phyloP scores from a whole-genome alignment of 1,284 basidiomycete genomes.

The Cerioporus squamosus region DNA sequence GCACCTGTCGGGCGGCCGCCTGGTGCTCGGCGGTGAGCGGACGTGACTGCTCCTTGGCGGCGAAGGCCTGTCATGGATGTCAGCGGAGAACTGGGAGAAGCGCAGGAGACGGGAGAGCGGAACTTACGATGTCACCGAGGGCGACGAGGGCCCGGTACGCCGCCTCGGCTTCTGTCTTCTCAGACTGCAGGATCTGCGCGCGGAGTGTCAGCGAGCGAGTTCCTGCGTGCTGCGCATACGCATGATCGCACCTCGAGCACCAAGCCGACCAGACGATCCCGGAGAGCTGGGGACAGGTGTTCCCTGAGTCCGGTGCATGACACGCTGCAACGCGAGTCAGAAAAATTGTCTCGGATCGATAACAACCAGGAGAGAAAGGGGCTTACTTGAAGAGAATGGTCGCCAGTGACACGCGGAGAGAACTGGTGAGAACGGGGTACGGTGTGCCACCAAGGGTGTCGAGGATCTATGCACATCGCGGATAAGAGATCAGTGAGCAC shows the following conservation, averaged over 20 bases:
- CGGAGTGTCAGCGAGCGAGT: slow-evolving; percentile 8
- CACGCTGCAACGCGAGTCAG: slow-evolving; percentile 45
- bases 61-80: slow-evolving; percentile 47
- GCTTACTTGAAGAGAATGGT: slow-evolving; percentile 84
- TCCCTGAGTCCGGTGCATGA: slow-evolving; percentile 60
- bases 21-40: slow-evolving; percentile 44
- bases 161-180: slow-evolving; percentile 81
- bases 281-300: slow-evolving; percentile 39
- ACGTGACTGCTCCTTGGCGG: slow-evolving; percentile 42
- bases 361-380: no score
- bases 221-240: not conserved
- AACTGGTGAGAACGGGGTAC: slow-evolving; percentile 64
- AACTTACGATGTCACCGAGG: slow-evolving; percentile 74
- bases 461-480: slow-evolving; percentile 50
- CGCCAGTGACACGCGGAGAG: slow-evolving; percentile 73
- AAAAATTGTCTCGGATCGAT: not conserved
- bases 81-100: not conserved
- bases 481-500: not conserved
- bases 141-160: slow-evolving; percentile 86
- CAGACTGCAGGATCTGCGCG: slow-evolving; percentile 62
- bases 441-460: slow-evolving; percentile 52
- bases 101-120: not conserved
- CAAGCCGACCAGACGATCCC: slow-evolving; percentile 46
- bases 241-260: slow-evolving; percentile 48
- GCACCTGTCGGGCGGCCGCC: slow-evolving; percentile 43